Percentiles rank a stretch among this genome's conserved stretches.
Conservation (phyloP, 345 rosid species). For the Hibiscus tridactylites region DNA sequence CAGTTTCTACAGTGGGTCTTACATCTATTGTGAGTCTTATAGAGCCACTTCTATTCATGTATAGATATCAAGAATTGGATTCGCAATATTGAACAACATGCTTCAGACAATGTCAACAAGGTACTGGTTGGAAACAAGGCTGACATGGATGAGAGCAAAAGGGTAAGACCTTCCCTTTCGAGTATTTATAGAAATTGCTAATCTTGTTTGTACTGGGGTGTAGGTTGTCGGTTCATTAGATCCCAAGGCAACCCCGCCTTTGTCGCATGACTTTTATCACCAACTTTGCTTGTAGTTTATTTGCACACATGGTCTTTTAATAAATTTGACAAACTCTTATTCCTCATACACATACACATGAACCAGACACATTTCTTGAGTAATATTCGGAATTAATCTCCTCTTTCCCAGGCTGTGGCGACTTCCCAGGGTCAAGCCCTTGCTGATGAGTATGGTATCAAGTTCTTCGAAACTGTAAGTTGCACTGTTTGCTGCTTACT, state of each 20-base stretch:
- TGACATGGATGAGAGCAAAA: slow-evolving; percentile 97
- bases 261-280: not conserved
- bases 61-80: slow-evolving; percentile 97
- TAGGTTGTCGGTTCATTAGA: slow-evolving; percentile 1
- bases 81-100: slow-evolving; percentile 95
- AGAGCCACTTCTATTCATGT: slow-evolving; percentile 10
- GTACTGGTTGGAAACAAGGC: slow-evolving; percentile 98
- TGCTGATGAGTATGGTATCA: slow-evolving; percentile 76
- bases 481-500: not conserved
- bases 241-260: not conserved
- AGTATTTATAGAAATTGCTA: not conserved
- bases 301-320: not conserved
- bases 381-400: not conserved
- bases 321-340: not conserved
- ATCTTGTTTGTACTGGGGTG: slow-evolving; percentile 1
- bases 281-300: not conserved
- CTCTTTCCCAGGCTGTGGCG: slow-evolving; percentile 50
- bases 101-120: slow-evolving; percentile 92
- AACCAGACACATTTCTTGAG: not conserved
- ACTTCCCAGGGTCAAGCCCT: slow-evolving; percentile 75
- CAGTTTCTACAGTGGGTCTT: not conserved
- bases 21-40: slow-evolving; percentile 12
- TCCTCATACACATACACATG: not conserved
- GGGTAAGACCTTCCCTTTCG: slow-evolving; percentile 34
- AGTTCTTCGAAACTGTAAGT: slow-evolving; percentile 74